Evolutionary conservation across 805 yeast species (phyloP), one percentile per base, ranked within the genome.

Genomic region (Nakazawaea wyomingensis): DNA sequence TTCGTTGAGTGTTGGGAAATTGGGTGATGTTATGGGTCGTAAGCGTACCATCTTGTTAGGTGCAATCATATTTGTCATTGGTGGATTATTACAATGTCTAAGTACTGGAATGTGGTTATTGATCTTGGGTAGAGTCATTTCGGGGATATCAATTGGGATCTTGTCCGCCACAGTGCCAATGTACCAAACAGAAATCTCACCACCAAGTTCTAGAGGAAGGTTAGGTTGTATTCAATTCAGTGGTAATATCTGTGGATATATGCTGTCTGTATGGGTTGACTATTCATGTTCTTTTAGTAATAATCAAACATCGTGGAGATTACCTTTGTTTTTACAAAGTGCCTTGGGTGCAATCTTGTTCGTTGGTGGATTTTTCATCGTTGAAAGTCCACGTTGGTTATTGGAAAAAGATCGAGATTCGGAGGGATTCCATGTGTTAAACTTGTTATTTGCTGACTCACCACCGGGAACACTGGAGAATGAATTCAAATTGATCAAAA

Each of bases 381-480:
- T 85, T 5, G 96, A 88, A 55, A 80, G 90, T 34, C 96, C 96
- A 4, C 71, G 96, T 51, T 88, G 95, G 95, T 68, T 89, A 39
- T 64, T 88, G 35, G 87, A 83, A 54, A 80, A 80, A 34, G 93
- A 86, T 52, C 68, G 67, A 47, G 87, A 82, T 48, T 75, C 71
- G 41, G 71, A 72, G 46, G 80, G 80, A 4, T 72, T 65, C 45
- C 56, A 31, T 13, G 66, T 64, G 10, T 57, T 69, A 41, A 56
- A 56, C 38, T 55, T 66, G 17, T 55, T 68, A 40, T 61, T 61
- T 44, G 55, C 47, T 22, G 62, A 57, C 39, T 54, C 48, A 10
- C 49, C 38, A 7, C 18, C 46, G 45, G 33, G 54, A 4, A 53
- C 55, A 37, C 56, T 60, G 22, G 58, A 60, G 24, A 60, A 62